Percentiles rank a stretch among this genome's conserved stretches.
Conservation (phyloP, 768 basidiomycete species). For the Collybia nuda region DNA sequence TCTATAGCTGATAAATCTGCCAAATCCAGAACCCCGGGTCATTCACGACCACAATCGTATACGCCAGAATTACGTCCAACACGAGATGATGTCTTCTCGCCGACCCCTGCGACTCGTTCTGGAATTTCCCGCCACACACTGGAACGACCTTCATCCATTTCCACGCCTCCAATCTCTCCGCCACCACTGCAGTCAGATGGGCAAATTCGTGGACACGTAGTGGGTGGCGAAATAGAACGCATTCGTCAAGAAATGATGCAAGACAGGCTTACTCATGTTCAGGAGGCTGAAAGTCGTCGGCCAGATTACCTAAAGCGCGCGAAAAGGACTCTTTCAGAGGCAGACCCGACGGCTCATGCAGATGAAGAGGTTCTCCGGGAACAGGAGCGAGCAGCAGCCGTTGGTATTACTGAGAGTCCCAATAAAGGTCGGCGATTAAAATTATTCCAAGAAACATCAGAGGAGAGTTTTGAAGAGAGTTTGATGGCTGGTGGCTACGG, state of each 20-base stretch:
- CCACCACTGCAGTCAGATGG: slow-evolving; percentile 22
- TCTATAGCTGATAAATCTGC: slow-evolving; percentile 22
- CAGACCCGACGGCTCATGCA: slow-evolving; percentile 32
- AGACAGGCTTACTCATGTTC: slow-evolving; percentile 45
- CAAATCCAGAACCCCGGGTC: slow-evolving; percentile 14
- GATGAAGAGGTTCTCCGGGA: slow-evolving; percentile 33
- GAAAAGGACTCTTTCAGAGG: slow-evolving; percentile 46
- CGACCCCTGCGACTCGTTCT: slow-evolving; percentile 3
- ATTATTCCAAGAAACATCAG: slow-evolving; percentile 79
- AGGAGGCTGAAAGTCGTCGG: slow-evolving; percentile 59
- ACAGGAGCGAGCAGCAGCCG: slow-evolving; percentile 24
- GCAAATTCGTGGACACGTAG: slow-evolving; percentile 21
- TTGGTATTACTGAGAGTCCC: slow-evolving; percentile 72
- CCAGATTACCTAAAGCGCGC: slow-evolving; percentile 72
- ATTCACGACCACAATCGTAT: slow-evolving; percentile 12
- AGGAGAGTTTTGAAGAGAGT: slow-evolving; percentile 84
- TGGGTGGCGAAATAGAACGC: slow-evolving; percentile 59
- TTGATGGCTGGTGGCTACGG: slow-evolving; percentile 82
- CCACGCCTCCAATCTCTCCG: slow-evolving; percentile 14
- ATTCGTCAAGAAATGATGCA: slow-evolving; percentile 55
- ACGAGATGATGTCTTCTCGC: slow-evolving; percentile 26
- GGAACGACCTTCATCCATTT: slow-evolving; percentile 1
- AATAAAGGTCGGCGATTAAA: slow-evolving; percentile 70
- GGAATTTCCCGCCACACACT: slow-evolving; percentile 1
- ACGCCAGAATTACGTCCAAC: slow-evolving; percentile 14